Conservation (phyloP, 2,329 filamentous ascomycete species). For the Tolypocladium ovalisporum region DNA sequence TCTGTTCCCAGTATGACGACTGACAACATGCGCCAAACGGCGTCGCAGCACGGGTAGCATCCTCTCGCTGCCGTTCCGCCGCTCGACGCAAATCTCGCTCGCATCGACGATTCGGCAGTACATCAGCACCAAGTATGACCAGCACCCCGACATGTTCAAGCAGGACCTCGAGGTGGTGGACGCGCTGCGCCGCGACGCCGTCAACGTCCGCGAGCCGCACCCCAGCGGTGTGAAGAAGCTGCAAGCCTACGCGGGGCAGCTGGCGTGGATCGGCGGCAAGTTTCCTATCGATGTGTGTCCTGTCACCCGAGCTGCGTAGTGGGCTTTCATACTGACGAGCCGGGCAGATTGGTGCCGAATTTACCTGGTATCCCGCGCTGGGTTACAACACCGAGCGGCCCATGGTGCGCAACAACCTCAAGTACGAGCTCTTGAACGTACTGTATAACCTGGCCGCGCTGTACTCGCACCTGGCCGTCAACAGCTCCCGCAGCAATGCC, state of each 20-base stretch:
- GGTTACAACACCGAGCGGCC: conserved; percentile 79
- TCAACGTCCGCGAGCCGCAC: conserved; percentile 82
- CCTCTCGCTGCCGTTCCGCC: conserved; percentile 78
- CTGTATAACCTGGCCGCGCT: conserved; percentile 88
- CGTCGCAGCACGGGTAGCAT: conserved; percentile 37
- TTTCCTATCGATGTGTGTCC: conserved; percentile 76
- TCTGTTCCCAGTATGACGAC: not conserved
- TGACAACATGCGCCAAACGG: not conserved
- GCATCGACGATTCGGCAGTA: conserved; percentile 82
- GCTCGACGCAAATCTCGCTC: conserved; percentile 67
- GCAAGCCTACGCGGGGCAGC: conserved; percentile 82
- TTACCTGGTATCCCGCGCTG: conserved; percentile 89
- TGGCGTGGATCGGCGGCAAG: conserved; percentile 88
- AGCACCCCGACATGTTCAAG: conserved; percentile 94
- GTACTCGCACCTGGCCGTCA: conserved; percentile 83
- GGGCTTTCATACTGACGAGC: conserved; percentile 1
- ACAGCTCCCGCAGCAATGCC: conserved; percentile 63
- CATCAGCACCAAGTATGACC: conserved; percentile 96
- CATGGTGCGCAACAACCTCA: conserved; percentile 53
- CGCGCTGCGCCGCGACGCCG: conserved; percentile 69
- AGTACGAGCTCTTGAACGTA: conserved; percentile 83
- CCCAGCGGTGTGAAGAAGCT: conserved; percentile 76
- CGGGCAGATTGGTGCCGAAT: conserved; percentile 75
- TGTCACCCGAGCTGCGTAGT: not conserved
- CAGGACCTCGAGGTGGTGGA: conserved; percentile 80